Conservation (phyloP, 2,329 filamentous ascomycete genomes). For the Pyrenophora tritici-repentis region DNA sequence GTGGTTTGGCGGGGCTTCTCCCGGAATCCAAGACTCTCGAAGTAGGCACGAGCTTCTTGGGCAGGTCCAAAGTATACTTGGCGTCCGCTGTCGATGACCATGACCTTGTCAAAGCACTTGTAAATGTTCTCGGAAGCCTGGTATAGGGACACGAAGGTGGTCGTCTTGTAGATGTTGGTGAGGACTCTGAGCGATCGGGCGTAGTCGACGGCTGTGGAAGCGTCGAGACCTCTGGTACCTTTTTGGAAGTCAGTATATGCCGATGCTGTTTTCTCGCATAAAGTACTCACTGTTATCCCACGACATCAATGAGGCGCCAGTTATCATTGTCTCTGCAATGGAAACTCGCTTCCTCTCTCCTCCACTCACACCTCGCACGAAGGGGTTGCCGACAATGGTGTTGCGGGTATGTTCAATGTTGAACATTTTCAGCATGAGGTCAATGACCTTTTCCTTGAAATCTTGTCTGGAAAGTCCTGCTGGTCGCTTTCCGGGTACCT, state of each 20-base stretch:
- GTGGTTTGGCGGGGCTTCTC: conserved; percentile 78
- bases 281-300: conserved; percentile 56
- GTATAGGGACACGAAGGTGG: conserved; percentile 84
- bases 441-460: conserved; percentile 77
- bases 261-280: too few species aligned
- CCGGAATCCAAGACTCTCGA: conserved; percentile 76
- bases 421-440: conserved; percentile 84
- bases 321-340: conserved; percentile 82
- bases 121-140: conserved; percentile 86
- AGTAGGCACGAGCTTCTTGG: conserved; percentile 71
- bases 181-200: conserved; percentile 59
- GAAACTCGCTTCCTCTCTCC: conserved; percentile 80
- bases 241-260: too few species aligned
- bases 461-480: conserved; percentile 71
- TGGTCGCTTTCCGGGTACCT: conserved; percentile 80
- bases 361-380: conserved; percentile 76
- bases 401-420: conserved; percentile 87
- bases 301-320: conserved; percentile 70
- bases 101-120: conserved; percentile 78
- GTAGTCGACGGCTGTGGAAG: conserved; percentile 56
- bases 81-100: conserved; percentile 76
- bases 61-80: conserved; percentile 77
- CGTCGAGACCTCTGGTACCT: conserved; percentile 53
- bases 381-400: conserved; percentile 82
- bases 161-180: conserved; percentile 82